phyloP scores from a whole-genome alignment of 2,329 filamentous ascomycete species.

The Tolypocladium guangdongense region DNA sequence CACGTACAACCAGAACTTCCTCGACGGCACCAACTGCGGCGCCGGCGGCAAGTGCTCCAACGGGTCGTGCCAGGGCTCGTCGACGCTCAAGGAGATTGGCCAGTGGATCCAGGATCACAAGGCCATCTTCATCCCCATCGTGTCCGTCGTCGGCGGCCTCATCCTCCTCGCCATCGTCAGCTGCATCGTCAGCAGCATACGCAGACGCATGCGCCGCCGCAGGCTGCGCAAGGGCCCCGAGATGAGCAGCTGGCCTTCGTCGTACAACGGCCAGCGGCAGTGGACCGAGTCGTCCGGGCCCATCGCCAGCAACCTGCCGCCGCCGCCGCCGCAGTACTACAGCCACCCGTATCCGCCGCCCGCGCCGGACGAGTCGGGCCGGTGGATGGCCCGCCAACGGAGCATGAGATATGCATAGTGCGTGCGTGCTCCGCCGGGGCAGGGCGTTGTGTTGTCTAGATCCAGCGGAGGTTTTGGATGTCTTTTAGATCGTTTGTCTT shows the following conservation, averaged over 20 bases:
- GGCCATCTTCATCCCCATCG: conserved; percentile 71
- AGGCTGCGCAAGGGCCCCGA: conserved; percentile 14
- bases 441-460: not conserved
- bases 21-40: conserved; percentile 80
- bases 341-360: conserved; percentile 1
- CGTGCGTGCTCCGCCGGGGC: not conserved
- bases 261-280: conserved; percentile 4
- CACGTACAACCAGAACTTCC: conserved; percentile 76
- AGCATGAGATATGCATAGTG: conserved; percentile 21
- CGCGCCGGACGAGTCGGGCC: conserved; percentile 1
- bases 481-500: not conserved
- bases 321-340: not conserved
- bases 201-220: conserved; percentile 13
- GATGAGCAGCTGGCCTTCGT: conserved; percentile 15
- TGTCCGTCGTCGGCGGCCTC: conserved; percentile 59
- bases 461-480: not conserved
- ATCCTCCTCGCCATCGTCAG: conserved; percentile 56
- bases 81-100: conserved; percentile 57
- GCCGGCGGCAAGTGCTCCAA: conserved; percentile 71
- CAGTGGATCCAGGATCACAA: conserved; percentile 71
- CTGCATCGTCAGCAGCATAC: conserved; percentile 47
- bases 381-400: conserved; percentile 10
- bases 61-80: conserved; percentile 64
- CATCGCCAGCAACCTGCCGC: not conserved
- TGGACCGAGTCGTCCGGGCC: not conserved